phyloP scores from a whole-genome alignment of 345 rosid species.

The Zanthoxylum bungeanum region DNA sequence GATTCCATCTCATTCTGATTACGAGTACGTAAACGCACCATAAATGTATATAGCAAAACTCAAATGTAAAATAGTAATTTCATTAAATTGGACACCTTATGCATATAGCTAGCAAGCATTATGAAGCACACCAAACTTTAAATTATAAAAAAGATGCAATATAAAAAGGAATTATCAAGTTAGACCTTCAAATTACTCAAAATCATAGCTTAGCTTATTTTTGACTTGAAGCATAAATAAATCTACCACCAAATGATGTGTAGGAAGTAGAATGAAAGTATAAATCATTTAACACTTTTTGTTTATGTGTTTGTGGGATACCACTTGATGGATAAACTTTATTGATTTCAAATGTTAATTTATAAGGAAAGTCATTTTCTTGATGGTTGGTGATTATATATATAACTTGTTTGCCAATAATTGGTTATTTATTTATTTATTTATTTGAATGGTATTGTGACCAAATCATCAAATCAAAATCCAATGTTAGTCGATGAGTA shows the following conservation, averaged over 20 bases:
- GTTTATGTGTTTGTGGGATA: neutral
- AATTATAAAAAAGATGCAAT: too few relatives aligned
- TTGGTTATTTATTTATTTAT: neutral
- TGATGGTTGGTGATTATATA: neutral
- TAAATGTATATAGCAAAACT: too few relatives aligned
- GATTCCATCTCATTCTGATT: too few relatives aligned
- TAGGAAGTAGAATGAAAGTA: neutral
- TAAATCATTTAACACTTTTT: neutral
- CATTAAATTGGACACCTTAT: neutral
- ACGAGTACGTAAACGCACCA: too few relatives aligned
- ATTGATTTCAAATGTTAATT: neutral
- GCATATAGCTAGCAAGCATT: neutral
- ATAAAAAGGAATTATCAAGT: neutral
- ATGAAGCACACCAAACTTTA: neutral
- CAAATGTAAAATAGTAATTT: too few relatives aligned
- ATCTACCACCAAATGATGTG: neutral
- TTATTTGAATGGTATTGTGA: neutral
- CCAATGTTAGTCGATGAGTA: neutral
- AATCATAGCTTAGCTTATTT: neutral
- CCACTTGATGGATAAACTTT: too few relatives aligned
- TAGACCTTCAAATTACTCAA: neutral
- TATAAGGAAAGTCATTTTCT: neutral
- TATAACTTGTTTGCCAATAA: neutral
- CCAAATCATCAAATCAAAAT: neutral
- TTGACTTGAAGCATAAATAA: conserved; percentile 11